Conservation (phyloP, 306 rosid species). For the Sophora flavescens region DNA sequence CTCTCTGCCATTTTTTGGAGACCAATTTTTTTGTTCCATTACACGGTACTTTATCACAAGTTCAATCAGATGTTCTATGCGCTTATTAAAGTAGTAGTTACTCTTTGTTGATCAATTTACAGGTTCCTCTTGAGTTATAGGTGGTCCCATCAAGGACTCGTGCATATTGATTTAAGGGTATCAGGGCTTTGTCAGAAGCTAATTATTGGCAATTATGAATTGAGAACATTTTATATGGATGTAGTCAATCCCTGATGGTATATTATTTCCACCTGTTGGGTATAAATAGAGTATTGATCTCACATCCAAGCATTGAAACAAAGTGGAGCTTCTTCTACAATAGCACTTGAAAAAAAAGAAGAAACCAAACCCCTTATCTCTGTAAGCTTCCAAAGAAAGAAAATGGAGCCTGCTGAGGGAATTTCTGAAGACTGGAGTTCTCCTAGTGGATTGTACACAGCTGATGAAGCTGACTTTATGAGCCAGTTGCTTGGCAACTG, state of each 20-base stretch:
- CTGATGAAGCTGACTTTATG: constrained; percentile 72
- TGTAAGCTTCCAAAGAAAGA: background rate
- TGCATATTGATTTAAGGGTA: constrained; percentile 34
- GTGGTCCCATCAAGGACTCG: constrained; percentile 38
- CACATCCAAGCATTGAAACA: constrained; percentile 36
- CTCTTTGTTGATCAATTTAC: too few relatives aligned
- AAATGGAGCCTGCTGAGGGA: constrained; percentile 61
- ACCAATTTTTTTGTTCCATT: too few relatives aligned
- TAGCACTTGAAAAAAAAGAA: background rate
- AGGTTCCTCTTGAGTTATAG: constrained; percentile 49
- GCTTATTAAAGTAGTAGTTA: too few relatives aligned
- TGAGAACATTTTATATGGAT: constrained; percentile 37
- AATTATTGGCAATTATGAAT: constrained; percentile 53
- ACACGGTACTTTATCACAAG: too few relatives aligned
- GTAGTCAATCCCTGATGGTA: constrained; percentile 38
- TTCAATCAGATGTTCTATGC: too few relatives aligned
- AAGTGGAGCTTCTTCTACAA: constrained; percentile 33
- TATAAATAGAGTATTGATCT: constrained; percentile 54
- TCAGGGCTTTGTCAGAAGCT: constrained; percentile 48
- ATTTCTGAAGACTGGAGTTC: constrained; percentile 73
- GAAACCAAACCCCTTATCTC: background rate
- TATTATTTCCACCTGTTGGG: constrained; percentile 19
- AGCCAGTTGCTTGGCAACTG: constrained; percentile 55
- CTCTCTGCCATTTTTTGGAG: too few relatives aligned
- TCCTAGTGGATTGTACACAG: constrained; percentile 59